Conservation (phyloP, 225 moss, liverwort and hornwort species). For the Sphagnum contortum region DNA sequence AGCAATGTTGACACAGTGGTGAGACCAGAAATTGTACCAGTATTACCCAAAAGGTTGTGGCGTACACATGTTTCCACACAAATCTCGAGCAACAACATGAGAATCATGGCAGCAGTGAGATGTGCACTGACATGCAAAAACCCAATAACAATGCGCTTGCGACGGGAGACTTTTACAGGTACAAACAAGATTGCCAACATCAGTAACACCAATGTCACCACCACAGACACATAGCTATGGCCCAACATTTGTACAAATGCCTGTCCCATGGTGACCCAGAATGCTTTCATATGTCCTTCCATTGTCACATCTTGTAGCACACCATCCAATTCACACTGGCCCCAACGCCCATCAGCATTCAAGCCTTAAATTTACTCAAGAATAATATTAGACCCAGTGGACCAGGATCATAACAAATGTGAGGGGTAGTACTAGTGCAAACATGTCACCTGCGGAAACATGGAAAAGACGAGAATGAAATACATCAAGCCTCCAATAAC, state of each 20-base stretch:
- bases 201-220: constrained; percentile 11
- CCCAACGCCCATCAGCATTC: constrained; percentile 14
- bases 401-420: no score
- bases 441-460: constrained; percentile 45
- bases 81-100: constrained; percentile 49
- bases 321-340: constrained; percentile 40
- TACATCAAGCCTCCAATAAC: constrained; percentile 51
- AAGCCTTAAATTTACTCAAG: not conserved
- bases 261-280: constrained; percentile 17
- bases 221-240: constrained; percentile 36
- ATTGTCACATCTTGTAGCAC: constrained; percentile 17
- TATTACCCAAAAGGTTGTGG: constrained; percentile 39
- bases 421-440: no score
- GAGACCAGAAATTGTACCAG: constrained; percentile 5
- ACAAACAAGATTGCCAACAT: constrained; percentile 37
- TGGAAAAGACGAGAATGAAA: constrained; percentile 41
- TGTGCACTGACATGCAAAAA: constrained; percentile 27
- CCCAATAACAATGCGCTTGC: constrained; percentile 23
- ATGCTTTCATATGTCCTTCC: constrained; percentile 7
- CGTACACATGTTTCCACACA: constrained; percentile 52
- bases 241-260: constrained; percentile 31
- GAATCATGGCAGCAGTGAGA: constrained; percentile 35
- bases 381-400: no score
- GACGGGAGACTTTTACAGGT: constrained; percentile 26
- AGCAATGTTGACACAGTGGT: no score